Conservation (phyloP, 306 rosid genomes). For the Gastrolobium bilobum region DNA sequence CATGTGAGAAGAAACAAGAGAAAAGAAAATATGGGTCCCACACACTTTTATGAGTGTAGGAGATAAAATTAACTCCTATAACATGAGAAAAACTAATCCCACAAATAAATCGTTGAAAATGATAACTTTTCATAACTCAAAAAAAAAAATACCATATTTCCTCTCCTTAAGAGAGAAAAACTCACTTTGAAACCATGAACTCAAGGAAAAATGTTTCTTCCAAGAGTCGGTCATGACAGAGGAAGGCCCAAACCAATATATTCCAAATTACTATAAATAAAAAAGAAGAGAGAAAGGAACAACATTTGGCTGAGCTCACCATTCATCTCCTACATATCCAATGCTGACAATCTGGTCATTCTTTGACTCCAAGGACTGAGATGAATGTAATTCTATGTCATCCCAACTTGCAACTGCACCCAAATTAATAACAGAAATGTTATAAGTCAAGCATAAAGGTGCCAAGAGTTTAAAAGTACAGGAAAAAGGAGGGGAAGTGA, state of each 20-base stretch:
- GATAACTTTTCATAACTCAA: neutral
- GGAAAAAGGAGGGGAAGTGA: neutral
- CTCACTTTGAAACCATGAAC: neutral
- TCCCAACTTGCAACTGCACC: conserved; percentile 88
- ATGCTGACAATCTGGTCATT: conserved; percentile 52
- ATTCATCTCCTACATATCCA: conserved; percentile 86
- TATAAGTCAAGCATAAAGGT: conserved; percentile 9
- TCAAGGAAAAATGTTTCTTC: neutral
- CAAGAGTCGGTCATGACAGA: neutral
- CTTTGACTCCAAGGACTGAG: conserved; percentile 52
- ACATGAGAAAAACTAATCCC: too few species aligned
- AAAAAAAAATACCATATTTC: neutral
- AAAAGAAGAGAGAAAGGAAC: neutral
- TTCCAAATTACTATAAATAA: conserved; percentile 5
- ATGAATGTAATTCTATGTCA: conserved; percentile 63
- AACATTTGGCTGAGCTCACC: conserved; percentile 63
- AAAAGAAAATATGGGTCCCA: too few species aligned
- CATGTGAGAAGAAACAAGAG: too few species aligned
- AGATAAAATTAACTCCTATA: too few species aligned
- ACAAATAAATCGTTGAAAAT: neutral
- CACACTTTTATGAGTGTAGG: too few species aligned
- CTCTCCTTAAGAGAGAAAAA: neutral
- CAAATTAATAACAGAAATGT: conserved; percentile 31
- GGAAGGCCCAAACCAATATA: conserved; percentile 12
- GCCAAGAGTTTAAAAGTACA: neutral